These are phyloP conservation scores for Dothistroma pini DNA, from an alignment of 2,329 filamentous ascomycete genomes.

Conservation along the genomic window DNA sequence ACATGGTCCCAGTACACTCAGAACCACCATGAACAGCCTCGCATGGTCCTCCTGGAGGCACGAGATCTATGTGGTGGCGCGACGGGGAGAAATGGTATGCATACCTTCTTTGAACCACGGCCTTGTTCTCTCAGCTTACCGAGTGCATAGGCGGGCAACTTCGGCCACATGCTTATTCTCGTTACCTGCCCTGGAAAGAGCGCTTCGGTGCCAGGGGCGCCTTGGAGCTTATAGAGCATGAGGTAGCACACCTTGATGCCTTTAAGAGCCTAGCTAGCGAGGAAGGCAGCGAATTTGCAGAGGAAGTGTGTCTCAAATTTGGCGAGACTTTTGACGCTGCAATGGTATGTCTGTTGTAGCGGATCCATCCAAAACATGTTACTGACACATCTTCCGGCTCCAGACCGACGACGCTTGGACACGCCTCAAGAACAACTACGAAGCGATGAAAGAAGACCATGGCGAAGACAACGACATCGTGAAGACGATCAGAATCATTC, in stretches of 20 bases:
- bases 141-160: slow-evolving; percentile 25
- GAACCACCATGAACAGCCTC: slow-evolving; percentile 12
- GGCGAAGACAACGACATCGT: slow-evolving; percentile 32
- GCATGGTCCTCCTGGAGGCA: slow-evolving; percentile 22
- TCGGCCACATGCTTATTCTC: slow-evolving; percentile 31
- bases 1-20: slow-evolving; percentile 14
- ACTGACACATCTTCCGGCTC: neutral
- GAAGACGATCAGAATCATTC: slow-evolving; percentile 22
- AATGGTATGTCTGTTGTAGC: slow-evolving; percentile 16
- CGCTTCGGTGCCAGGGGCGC: slow-evolving; percentile 31
- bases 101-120: neutral
- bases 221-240: slow-evolving; percentile 30
- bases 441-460: slow-evolving; percentile 29
- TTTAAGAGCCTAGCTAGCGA: slow-evolving; percentile 20
- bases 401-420: slow-evolving; percentile 31
- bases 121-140: neutral
- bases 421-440: slow-evolving; percentile 29
- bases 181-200: slow-evolving; percentile 31
- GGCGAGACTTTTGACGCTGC: slow-evolving; percentile 36
- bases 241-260: slow-evolving; percentile 28
- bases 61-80: slow-evolving; percentile 21
- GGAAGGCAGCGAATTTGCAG: slow-evolving; percentile 23
- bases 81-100: slow-evolving; percentile 20
- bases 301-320: slow-evolving; percentile 32
- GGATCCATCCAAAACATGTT: neutral